Base-by-base conservation (phyloP, 2,329 filamentous ascomycete species). In the Colletotrichum godetiae region DNA sequence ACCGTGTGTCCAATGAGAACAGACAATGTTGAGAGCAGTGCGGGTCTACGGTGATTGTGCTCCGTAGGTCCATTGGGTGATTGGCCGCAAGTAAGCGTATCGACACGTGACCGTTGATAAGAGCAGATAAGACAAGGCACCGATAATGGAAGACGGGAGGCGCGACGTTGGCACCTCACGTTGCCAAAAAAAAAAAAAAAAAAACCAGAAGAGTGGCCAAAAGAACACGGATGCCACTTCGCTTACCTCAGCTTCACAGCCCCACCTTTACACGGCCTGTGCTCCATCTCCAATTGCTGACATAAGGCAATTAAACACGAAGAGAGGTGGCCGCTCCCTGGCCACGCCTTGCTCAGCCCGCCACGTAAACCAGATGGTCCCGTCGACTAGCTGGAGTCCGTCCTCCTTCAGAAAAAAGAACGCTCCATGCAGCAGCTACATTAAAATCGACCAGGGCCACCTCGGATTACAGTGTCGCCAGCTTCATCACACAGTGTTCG, bases 291-390 rank as follows among this genome's bases (percentile, higher is more conserved):
- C 4, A 42, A n/a, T 52, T 57, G 70, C 66, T 69, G 55, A 64
- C 66, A 33, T 58, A 53, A 72, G n/a, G 31, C 29, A 55, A 8
- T 33, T 13, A 11, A 5, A 10, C 27, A 8, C 10, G n/a, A 64
- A 56, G 22, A 56, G 22, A 29, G 11, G 53, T 24, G 27, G 19
- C 24, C 12, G 19, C 68, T 67, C 56, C 56, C 61, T 70, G 42
- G 53, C 37, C 37, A 42, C 15, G 37, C 37, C 37, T 19, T 1
- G 37, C 55, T 13, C 37, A 67, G 52, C 49, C 15, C 53, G 70
- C 70, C 70, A 73, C 70, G 70, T 73, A 73, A 64, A 61, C 67
- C 60, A 70, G 58, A 73, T 70, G 67, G 27, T 60, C 6, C 27
- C 13, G 11, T 13, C 24, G 4, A 19, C 24, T 55, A 24, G 52